These are phyloP conservation scores for Penicillium cinerascens DNA, from an alignment of 495 filamentous ascomycete species.

Conservation along the genomic window DNA sequence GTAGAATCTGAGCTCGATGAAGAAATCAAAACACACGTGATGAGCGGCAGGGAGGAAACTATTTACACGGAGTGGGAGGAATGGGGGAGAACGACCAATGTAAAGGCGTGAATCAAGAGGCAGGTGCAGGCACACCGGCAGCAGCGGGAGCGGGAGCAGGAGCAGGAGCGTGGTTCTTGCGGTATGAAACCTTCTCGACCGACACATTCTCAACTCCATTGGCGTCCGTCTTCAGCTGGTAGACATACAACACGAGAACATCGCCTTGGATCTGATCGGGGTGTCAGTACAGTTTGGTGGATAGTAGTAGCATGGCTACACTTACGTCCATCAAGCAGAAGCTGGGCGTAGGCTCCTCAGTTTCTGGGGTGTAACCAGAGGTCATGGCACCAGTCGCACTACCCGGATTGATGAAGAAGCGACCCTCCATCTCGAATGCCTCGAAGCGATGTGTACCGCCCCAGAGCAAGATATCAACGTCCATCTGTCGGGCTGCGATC, in stretches of 20 bases:
- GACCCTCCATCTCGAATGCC: slow-evolving; percentile 96
- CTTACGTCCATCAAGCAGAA: slow-evolving; percentile 99
- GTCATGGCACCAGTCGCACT: slow-evolving; percentile 84
- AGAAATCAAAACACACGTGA: slow-evolving; percentile 5
- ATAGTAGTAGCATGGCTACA: slow-evolving; percentile 16
- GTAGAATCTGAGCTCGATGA: slow-evolving; percentile 3
- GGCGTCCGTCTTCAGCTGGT: slow-evolving; percentile 86
- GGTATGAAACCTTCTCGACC: slow-evolving; percentile 96
- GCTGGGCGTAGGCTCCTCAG: slow-evolving; percentile 84
- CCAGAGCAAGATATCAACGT: slow-evolving; percentile 96
- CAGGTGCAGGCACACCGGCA: neutral
- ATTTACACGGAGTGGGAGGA: slow-evolving; percentile 30
- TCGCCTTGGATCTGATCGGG: slow-evolving; percentile 83
- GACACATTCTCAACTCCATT: slow-evolving; percentile 88
- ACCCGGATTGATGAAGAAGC: slow-evolving; percentile 98
- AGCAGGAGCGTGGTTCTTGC: slow-evolving; percentile 61
- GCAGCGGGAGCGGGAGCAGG: slow-evolving; percentile 19
- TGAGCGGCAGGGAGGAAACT: slow-evolving; percentile 18
- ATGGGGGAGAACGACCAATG: neutral
- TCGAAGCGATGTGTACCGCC: slow-evolving; percentile 97
- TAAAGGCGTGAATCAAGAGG: neutral
- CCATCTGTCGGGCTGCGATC: slow-evolving; percentile 91
- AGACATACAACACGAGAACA: slow-evolving; percentile 94
- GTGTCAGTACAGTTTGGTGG: neutral
- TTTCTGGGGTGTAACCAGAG: slow-evolving; percentile 64